Evolutionary conservation across 2,329 filamentous ascomycete genomes (phyloP), one percentile per base, ranked within the genome.

Genomic region (Hypocrella siamensis): DNA sequence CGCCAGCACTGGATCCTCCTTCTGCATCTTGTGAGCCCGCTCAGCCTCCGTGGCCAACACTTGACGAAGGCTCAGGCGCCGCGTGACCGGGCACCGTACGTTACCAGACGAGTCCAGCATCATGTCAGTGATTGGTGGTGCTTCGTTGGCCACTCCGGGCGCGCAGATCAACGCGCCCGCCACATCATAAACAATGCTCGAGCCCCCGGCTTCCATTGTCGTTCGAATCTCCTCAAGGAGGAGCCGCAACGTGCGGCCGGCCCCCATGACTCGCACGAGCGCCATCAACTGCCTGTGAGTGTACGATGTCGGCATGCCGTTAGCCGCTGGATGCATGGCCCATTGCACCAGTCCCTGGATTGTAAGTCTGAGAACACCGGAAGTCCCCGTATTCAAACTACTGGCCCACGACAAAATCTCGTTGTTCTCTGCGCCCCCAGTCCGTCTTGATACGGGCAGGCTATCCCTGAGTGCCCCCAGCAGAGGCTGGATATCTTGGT

Each of bases 251-350:
- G 82, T 55, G 4, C 64, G 60, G 35, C 61, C 67, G 0, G 76
- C 67, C 1, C 79, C 79, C 1, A 79, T 54, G 19, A 80, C 58
- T 34, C 68, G 66, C 22, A 71, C 51, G 0, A 67, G 71, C 0
- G 67, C 63, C 7, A 81, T 63, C 3, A 84, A 57, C 40, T 80
- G 75, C 4, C 76, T 71, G 46, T 85, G 79, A 0, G 77, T 81
- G 48, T 86, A 88, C 9, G 67, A 63, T 0, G 79, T 63, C 2
- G 70, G 70, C 56, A 68, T 68, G 19, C 58, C 57, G 35, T 66
- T 70, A 22, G 66, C 51, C 4, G 56, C 57, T 0, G 69, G 64
- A 31, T 74, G 64, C 25, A 72, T 53, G 19, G 66, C 70, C 81
- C 81, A 88, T 30, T 73, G 63, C 2, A 76, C 62, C 4, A 86